Conservation (phyloP, 2,329 filamentous ascomycete species). For the Juglanconis sp. region DNA sequence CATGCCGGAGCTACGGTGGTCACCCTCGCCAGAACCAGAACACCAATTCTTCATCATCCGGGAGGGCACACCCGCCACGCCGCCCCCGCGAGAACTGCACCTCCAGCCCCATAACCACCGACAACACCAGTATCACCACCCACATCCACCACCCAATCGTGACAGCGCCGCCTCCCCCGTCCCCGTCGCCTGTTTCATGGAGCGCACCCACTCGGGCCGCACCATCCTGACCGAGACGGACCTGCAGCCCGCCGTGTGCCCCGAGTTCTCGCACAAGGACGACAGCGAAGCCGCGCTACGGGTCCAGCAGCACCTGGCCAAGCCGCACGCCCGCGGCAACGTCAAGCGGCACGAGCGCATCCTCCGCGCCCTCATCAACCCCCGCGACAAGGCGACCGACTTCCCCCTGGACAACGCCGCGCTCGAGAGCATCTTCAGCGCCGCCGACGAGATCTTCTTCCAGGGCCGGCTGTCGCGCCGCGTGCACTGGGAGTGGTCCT, state of each 20-base stretch:
- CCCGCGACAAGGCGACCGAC: slow-evolving; percentile 38
- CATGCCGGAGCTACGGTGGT: slow-evolving; percentile 12
- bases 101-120: neutral
- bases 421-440: slow-evolving; percentile 55
- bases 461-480: slow-evolving; percentile 51
- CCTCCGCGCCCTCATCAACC: slow-evolving; percentile 54
- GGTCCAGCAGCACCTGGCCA: slow-evolving; percentile 47
- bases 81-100: neutral
- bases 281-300: slow-evolving; percentile 47
- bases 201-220: slow-evolving; percentile 47
- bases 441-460: slow-evolving; percentile 63
- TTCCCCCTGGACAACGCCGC: slow-evolving; percentile 56
- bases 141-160: slow-evolving; percentile 5
- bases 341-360: slow-evolving; percentile 54
- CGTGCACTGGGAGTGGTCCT: slow-evolving; percentile 61
- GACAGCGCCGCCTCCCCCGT: slow-evolving; percentile 4
- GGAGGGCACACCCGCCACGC: slow-evolving; percentile 21
- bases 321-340: slow-evolving; percentile 37
- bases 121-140: slow-evolving; percentile 18
- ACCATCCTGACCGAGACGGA: slow-evolving; percentile 43
- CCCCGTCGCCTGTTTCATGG: slow-evolving; percentile 32
- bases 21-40: slow-evolving; percentile 10
- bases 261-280: slow-evolving; percentile 36
- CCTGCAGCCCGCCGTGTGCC: slow-evolving; percentile 23
- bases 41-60: slow-evolving; percentile 31